phyloP scores from a whole-genome alignment of 2,329 filamentous ascomycete species.

The Fusarium udum region DNA sequence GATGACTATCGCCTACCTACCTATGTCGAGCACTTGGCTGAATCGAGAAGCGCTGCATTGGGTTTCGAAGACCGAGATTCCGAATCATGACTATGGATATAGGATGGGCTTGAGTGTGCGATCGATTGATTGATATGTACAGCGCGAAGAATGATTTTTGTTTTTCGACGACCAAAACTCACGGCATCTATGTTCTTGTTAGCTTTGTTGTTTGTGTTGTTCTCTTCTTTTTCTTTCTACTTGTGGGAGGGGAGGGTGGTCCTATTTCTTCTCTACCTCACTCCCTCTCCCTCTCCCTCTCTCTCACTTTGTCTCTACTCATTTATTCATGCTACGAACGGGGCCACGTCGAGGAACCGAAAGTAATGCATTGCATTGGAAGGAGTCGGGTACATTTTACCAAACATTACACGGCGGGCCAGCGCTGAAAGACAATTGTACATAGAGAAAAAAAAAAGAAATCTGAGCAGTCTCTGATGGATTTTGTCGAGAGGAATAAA shows the following conservation, averaged over 20 bases:
- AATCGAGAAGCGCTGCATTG: neutral
- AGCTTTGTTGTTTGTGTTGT: conserved; percentile 18
- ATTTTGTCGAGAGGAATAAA: conserved; percentile 22
- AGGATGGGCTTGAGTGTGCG: conserved; percentile 19
- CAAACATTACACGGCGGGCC: conserved; percentile 29
- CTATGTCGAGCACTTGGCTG: neutral
- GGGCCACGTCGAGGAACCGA: conserved; percentile 35
- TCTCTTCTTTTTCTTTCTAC: neutral
- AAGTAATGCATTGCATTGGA: conserved; percentile 44
- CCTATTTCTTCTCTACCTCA: neutral
- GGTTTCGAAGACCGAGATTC: neutral
- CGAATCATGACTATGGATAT: conserved; percentile 28
- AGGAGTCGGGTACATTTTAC: conserved; percentile 40
- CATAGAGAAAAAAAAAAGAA: conserved; percentile 37
- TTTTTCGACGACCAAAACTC: conserved; percentile 16
- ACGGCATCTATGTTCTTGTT: conserved; percentile 31
- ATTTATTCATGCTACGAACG: conserved; percentile 21
- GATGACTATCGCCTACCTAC: neutral
- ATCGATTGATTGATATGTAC: conserved; percentile 10
- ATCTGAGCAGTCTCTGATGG: conserved; percentile 31
- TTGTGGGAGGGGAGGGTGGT: neutral
- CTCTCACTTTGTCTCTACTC: neutral
- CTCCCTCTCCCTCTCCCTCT: neutral
- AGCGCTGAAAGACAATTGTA: conserved; percentile 43
- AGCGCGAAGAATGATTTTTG: conserved; percentile 13